Evolutionary conservation across 306 rosid species (phyloP), one percentile per base, ranked within the genome.

Genomic region (Quercus engelmannii): DNA sequence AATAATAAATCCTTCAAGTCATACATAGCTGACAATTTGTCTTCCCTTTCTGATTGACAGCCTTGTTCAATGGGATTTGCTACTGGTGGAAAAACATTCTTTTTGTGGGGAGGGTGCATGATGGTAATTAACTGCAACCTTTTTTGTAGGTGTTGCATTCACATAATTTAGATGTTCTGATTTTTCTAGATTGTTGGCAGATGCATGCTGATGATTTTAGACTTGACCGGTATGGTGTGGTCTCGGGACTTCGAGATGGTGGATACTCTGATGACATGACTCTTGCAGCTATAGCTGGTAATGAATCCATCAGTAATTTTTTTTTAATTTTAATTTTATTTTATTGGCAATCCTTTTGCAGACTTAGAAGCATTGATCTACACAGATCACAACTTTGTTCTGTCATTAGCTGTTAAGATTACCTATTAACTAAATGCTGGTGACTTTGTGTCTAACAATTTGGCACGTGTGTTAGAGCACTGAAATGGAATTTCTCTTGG

Each of bases 61-160:
- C 99, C 99, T 78, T 96, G 99, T 86, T 96, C 99, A 52, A 93
- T 96, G 98, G 98, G 99, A 59, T 96, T 96, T 86, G 99, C 99
- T 76, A 96, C 99, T 73, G 99, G 99, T 79, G 99, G 99, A 76
- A 91, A 83, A 87, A 96, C 99, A 70, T 96, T 96, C 85, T 96
- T 96, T 85, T 87, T 96, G 20, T 96, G 99, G 99, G 99, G 99
- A 90, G 99, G 99, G 69, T 96, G 99, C 96, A 96, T 96, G 99
- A 96, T 96, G 99, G 99, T 82, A 87, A 90, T 93, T 91, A 82
- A 65, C 80, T 83, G 70, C 84, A 54, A 35, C 76, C 74, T 18
- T 74, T 43, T 12, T 73, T 55, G 55, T 58, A 8, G 51, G 68
- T 76, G 52, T 38, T 74, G 54, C 57, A 35, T 74, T 55, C 75